Conservation (phyloP, 768 basidiomycete genomes). For the Asterophora lycoperdoides region DNA sequence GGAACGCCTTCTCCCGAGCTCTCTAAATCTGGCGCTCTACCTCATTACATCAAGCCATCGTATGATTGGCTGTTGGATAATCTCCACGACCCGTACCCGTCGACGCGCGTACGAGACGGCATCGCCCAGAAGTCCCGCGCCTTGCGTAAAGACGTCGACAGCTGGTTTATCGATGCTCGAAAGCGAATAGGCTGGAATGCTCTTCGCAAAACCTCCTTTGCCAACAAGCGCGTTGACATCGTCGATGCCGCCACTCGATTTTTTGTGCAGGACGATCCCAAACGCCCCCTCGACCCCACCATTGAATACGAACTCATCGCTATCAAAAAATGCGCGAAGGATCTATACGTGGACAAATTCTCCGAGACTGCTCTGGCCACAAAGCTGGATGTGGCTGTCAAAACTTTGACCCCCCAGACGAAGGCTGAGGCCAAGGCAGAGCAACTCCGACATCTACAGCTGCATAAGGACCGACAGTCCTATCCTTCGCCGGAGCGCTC, state of each 20-base stretch:
- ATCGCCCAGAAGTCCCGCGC: constrained; percentile 24
- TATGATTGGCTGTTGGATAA: constrained; percentile 42
- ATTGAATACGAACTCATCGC: constrained; percentile 21
- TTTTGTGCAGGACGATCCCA: constrained; percentile 13
- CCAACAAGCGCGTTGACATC: constrained; percentile 31
- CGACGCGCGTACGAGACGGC: constrained; percentile 22
- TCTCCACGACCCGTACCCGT: constrained; percentile 51
- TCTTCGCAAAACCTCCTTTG: constrained; percentile 30
- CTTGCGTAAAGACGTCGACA: constrained; percentile 31
- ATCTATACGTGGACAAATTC: constrained; percentile 20
- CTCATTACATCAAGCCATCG: constrained; percentile 24
- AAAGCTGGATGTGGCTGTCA: constrained; percentile 26
- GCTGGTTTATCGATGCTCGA: constrained; percentile 47
- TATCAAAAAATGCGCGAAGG: constrained; percentile 18
- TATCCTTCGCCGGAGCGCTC: constrained; percentile 20
- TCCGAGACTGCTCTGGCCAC: constrained; percentile 25
- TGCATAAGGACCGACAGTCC: constrained; percentile 5
- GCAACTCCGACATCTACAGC: constrained; percentile 1
- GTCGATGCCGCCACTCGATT: constrained; percentile 23
- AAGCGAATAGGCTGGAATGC: constrained; percentile 54
- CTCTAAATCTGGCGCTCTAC: background rate
- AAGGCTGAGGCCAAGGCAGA: constrained; percentile 13
- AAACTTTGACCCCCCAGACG: constrained; percentile 23
- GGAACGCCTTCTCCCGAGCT: background rate
- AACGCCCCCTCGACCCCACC: constrained; percentile 17